These are phyloP conservation scores for Huiozyma sinensis DNA, from an alignment of 805 yeast genomes.

Conservation along the genomic window DNA sequence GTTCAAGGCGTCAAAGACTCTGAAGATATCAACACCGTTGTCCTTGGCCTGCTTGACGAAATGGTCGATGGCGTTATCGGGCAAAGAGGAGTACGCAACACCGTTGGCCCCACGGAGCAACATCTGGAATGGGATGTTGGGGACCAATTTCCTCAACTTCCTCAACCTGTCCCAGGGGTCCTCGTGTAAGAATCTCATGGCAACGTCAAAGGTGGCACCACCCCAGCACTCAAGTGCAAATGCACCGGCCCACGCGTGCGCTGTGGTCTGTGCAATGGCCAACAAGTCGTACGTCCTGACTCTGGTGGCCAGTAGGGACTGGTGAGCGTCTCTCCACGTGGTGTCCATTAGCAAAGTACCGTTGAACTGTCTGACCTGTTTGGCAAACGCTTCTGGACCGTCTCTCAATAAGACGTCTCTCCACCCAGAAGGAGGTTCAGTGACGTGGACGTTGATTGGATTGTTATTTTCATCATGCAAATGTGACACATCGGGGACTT, in stretches of 20 bases:
- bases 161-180: slow-evolving; percentile 98
- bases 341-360: slow-evolving; percentile 96
- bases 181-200: slow-evolving; percentile 96
- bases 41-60: slow-evolving; percentile 91
- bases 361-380: slow-evolving; percentile 68
- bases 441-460: slow-evolving; percentile 44
- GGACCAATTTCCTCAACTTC: slow-evolving; percentile 77
- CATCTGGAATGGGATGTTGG: slow-evolving; percentile 99
- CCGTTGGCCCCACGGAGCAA: slow-evolving; percentile 98
- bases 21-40: slow-evolving; percentile 92
- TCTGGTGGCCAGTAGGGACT: slow-evolving; percentile 92
- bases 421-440: slow-evolving; percentile 73
- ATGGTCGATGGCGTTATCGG: slow-evolving; percentile 97
- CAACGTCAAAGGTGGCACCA: slow-evolving; percentile 98
- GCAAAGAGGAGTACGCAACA: slow-evolving; percentile 94
- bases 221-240: slow-evolving; percentile 99
- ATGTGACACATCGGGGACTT: slow-evolving; percentile 67
- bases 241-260: slow-evolving; percentile 80
- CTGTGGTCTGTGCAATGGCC: slow-evolving; percentile 89
- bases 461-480: slow-evolving; percentile 54
- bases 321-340: slow-evolving; percentile 99
- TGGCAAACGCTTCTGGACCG: slow-evolving; percentile 87
- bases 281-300: slow-evolving; percentile 88
- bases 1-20: slow-evolving; percentile 95
- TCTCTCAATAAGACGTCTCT: slow-evolving; percentile 72